Evolutionary conservation across 768 basidiomycete species (phyloP).

Genomic region (Sporobolomyces pararoseus): DNA sequence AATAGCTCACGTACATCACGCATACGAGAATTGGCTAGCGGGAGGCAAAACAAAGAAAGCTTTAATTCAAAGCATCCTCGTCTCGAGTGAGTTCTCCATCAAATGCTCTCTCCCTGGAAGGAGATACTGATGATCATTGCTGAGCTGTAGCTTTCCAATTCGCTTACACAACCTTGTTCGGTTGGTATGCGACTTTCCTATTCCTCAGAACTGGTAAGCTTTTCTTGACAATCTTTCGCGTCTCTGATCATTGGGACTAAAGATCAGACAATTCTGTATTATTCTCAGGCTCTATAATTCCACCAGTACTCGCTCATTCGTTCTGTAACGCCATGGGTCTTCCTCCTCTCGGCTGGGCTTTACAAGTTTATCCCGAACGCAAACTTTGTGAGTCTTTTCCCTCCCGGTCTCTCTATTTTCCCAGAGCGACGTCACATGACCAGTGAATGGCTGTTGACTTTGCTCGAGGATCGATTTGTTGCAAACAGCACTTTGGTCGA

Average conservation of each 20-base stretch:
- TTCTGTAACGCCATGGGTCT: slow-evolving; percentile 96
- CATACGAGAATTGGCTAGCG: slow-evolving; percentile 74
- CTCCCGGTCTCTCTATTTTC: background rate
- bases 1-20: slow-evolving; percentile 86
- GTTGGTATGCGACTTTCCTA: slow-evolving; percentile 77
- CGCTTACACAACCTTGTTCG: slow-evolving; percentile 85
- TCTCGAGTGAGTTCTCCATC: slow-evolving; percentile 28
- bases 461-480: no score
- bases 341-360: slow-evolving; percentile 63
- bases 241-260: background rate
- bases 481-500: slow-evolving; percentile 55
- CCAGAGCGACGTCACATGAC: no score
- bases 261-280: background rate
- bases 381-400: slow-evolving; percentile 45
- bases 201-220: slow-evolving; percentile 69
- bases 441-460: no score
- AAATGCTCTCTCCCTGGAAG: background rate
- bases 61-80: slow-evolving; percentile 56
- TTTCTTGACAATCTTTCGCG: background rate
- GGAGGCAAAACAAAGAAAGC: slow-evolving; percentile 68
- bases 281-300: slow-evolving; percentile 60
- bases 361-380: slow-evolving; percentile 56
- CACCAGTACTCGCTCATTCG: slow-evolving; percentile 72
- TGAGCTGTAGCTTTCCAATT: slow-evolving; percentile 70
- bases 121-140: background rate